Evolutionary conservation across 2,329 filamentous ascomycete species (phyloP), one percentile per base, ranked within the genome.

Genomic region (Colletotrichum echinochloae): DNA sequence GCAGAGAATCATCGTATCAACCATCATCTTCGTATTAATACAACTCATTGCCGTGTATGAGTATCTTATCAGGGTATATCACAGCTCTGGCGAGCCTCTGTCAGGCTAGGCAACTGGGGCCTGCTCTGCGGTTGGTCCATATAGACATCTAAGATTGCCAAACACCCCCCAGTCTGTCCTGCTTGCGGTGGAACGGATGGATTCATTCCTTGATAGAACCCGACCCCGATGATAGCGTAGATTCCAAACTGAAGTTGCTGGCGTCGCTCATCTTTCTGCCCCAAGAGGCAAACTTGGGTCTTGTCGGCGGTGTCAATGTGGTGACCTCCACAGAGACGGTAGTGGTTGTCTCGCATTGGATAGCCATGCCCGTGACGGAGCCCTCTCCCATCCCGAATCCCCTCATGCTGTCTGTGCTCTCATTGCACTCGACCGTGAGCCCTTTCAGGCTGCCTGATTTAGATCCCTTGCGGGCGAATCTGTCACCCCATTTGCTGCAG

Each of bases 291-390:
- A 63, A 20, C 2, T 63, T 39, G 1, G 64, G 57, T 28, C 67
- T 59, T 6, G 35, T 23, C 3, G 60, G 28, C 12, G 26, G 28
- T 23, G 57, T 18, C 2, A 33, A n/a, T 2, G 57, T 23, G 30
- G 63, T 59, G 57, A 70, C 74, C 73, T 85, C 83, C 0, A 84
- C 80, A 4, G 81, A 79, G 0, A 85, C 82, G 2, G 76, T 82
- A 12, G 82, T 84, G 2, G 82, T 79, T 1, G 80, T 82, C 70
- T 85, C 82, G 75, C 83, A 82, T 72, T 84, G 83, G 12, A 84
- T 84, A 8, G 80, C 78, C 51, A 80, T 76, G 12, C 76, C 75
- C 71, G 74, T 69, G 6, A 74, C 73, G 5, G 73, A 72, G 5
- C 75, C 73, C 5, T 66, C 60, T 7, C 72, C 73, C 74, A 75